Percentiles rank a stretch among this genome's conserved stretches.
phyloP scores from a whole-genome alignment of 2,329 filamentous ascomycete genomes.

The Aphanoascus verrucosus region DNA sequence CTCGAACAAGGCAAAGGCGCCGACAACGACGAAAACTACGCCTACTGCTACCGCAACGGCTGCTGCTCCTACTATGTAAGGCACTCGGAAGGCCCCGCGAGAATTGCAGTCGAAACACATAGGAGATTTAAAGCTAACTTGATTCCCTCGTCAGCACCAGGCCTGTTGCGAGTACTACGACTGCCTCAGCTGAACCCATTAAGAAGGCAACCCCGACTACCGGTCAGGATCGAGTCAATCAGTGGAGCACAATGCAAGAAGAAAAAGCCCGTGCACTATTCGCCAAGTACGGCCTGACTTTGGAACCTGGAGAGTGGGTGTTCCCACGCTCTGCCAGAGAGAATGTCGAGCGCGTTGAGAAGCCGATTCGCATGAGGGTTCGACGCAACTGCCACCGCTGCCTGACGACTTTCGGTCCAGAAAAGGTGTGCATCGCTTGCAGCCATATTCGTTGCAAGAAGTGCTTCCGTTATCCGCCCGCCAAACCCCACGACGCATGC shows the following conservation, averaged over 20 bases:
- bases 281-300: constrained; percentile 37
- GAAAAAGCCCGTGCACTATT: constrained; percentile 37
- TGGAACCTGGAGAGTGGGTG: constrained; percentile 36
- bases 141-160: not conserved
- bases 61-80: constrained; percentile 1
- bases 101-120: not conserved
- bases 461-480: constrained; percentile 63
- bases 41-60: not conserved
- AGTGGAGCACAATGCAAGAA: constrained; percentile 33
- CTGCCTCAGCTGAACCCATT: constrained; percentile 9
- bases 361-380: constrained; percentile 39
- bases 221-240: constrained; percentile 16
- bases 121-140: not conserved
- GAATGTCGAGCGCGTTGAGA: constrained; percentile 34
- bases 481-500: constrained; percentile 51
- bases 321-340: constrained; percentile 17
- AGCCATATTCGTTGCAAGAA: constrained; percentile 70
- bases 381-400: constrained; percentile 66
- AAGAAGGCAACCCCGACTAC: constrained; percentile 12
- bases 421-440: constrained; percentile 65
- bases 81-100: not conserved
- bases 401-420: constrained; percentile 58
- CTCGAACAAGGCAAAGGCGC: constrained; percentile 19
- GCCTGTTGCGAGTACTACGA: not conserved
- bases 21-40: constrained; percentile 7